phyloP scores from a whole-genome alignment of 2,329 filamentous ascomycete genomes.

The Teratosphaeria destructans region DNA sequence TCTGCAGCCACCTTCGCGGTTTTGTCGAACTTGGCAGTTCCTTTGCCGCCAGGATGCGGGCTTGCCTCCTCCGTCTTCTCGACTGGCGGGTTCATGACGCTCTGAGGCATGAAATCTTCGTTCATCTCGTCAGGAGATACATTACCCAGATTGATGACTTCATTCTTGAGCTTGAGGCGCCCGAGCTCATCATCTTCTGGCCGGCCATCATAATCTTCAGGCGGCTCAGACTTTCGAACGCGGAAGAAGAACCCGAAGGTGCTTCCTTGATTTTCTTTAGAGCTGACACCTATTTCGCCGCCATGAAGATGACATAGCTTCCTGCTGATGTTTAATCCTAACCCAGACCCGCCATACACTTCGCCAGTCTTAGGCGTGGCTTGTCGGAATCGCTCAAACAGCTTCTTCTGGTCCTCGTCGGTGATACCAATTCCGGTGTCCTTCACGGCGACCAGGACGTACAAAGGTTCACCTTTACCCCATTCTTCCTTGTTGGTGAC shows the following conservation, averaged over 20 bases:
- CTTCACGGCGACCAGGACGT: slow-evolving; percentile 35
- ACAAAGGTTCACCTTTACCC: slow-evolving; percentile 29
- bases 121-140: slow-evolving; percentile 4
- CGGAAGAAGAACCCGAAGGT: slow-evolving; percentile 38
- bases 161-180: neutral
- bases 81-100: slow-evolving; percentile 25
- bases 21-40: slow-evolving; percentile 3
- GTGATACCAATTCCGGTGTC: slow-evolving; percentile 36
- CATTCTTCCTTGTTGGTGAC: slow-evolving; percentile 32
- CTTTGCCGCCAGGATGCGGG: slow-evolving; percentile 3
- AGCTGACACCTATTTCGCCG: slow-evolving; percentile 36
- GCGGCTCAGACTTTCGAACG: slow-evolving; percentile 7
- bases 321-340: slow-evolving; percentile 37
- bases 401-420: slow-evolving; percentile 28
- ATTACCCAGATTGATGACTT: slow-evolving; percentile 2
- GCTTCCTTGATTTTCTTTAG: slow-evolving; percentile 25
- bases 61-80: slow-evolving; percentile 13
- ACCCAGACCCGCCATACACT: slow-evolving; percentile 34
- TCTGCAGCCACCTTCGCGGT: slow-evolving; percentile 3
- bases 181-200: slow-evolving; percentile 2
- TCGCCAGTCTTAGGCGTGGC: slow-evolving; percentile 23
- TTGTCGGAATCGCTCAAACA: slow-evolving; percentile 35
- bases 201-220: slow-evolving; percentile 5
- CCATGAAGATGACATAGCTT: slow-evolving; percentile 34
- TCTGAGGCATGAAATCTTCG: slow-evolving; percentile 7